phyloP scores from a whole-genome alignment of 306 rosid genomes.

The Hylodesmum podocarpum region DNA sequence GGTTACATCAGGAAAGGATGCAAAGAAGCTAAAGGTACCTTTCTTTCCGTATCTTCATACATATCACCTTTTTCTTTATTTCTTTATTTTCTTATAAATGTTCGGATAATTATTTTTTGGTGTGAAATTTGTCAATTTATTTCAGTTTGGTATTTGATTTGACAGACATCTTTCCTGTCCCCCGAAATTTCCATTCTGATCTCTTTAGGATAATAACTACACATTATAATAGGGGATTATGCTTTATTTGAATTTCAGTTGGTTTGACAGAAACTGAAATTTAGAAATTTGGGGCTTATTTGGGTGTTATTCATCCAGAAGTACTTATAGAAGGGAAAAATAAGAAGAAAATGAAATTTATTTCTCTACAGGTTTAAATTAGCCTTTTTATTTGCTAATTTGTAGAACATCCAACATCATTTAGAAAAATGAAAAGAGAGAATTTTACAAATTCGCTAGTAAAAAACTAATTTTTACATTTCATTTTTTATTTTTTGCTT shows the following conservation, averaged over 20 bases:
- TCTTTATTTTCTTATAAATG: not conserved
- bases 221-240: not conserved
- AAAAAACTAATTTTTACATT: too few relatives aligned
- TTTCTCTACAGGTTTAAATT: too few relatives aligned
- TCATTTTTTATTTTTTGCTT: too few relatives aligned
- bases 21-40: constrained; percentile 86
- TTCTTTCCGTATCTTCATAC: constrained; percentile 4
- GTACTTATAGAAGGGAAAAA: too few relatives aligned
- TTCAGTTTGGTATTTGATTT: not conserved
- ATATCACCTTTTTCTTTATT: not conserved
- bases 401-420: too few relatives aligned
- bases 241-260: not conserved
- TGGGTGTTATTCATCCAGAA: too few relatives aligned
- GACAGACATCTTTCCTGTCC: not conserved
- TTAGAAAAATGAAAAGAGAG: too few relatives aligned
- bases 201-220: not conserved
- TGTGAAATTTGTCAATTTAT: not conserved
- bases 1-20: constrained; percentile 79
- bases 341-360: too few relatives aligned
- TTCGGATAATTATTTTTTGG: not conserved
- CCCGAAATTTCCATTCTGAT: not conserved
- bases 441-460: too few relatives aligned
- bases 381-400: too few relatives aligned
- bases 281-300: not conserved
- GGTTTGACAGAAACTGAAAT: not conserved